These are phyloP conservation scores for Rhinocladiella similis DNA, from an alignment of 2,329 filamentous ascomycete species.

Conservation along the genomic window DNA sequence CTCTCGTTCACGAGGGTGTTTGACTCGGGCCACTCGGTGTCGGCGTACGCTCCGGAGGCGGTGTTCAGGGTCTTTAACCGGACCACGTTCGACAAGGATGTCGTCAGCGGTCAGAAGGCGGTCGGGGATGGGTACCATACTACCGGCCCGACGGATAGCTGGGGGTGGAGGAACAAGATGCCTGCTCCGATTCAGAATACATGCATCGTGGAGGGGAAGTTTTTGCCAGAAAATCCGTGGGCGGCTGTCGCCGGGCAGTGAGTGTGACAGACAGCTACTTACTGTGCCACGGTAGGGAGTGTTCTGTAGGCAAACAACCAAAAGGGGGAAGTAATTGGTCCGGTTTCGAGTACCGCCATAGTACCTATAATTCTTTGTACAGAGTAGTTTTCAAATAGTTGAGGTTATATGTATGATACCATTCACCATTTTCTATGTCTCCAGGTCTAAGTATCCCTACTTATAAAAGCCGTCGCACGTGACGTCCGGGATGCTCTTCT, in stretches of 20 bases:
- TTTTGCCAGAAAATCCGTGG: constrained; percentile 4
- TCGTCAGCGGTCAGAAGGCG: constrained; percentile 51
- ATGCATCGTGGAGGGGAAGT: constrained; percentile 13
- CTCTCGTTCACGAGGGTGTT: constrained; percentile 52
- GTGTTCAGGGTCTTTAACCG: constrained; percentile 57
- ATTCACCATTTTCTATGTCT: no score
- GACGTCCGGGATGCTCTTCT: no score
- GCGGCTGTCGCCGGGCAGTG: background rate
- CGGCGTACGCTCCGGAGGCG: constrained; percentile 57
- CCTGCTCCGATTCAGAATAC: constrained; percentile 4
- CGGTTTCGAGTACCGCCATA: no score
- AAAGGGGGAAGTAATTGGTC: no score
- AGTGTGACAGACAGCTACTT: no score
- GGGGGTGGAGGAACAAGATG: constrained; percentile 17
- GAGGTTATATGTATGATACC: no score
- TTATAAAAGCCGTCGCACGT: no score
- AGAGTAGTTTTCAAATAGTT: no score
- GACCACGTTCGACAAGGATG: constrained; percentile 51
- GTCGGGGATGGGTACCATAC: constrained; percentile 5
- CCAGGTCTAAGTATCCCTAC: no score
- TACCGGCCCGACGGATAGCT: constrained; percentile 15
- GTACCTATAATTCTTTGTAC: no score
- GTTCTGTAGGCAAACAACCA: no score
- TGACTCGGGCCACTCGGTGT: constrained; percentile 51
- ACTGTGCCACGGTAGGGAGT: no score